phyloP scores from a whole-genome alignment of 495 filamentous ascomycete genomes.

The Cudoniella acicularis region DNA sequence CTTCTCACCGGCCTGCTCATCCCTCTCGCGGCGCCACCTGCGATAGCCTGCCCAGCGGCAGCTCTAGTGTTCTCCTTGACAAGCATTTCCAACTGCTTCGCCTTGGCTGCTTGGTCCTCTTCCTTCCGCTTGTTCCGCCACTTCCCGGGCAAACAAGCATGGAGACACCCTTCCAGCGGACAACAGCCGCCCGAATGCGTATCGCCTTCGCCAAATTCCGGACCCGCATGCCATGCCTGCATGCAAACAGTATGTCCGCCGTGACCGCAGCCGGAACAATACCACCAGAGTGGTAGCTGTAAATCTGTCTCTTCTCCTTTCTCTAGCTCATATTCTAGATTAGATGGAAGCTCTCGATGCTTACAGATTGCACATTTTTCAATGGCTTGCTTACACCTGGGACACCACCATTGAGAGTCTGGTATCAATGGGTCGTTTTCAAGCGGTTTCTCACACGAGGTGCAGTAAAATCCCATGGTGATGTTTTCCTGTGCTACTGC shows the following conservation, averaged over 20 bases:
- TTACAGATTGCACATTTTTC: slow-evolving; percentile 40
- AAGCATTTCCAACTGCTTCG: slow-evolving; percentile 37
- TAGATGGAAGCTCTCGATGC: slow-evolving; percentile 16
- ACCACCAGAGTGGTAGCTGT: slow-evolving; percentile 51
- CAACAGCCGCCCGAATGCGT: slow-evolving; percentile 65
- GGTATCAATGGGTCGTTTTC: slow-evolving; percentile 41
- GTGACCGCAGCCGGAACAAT: slow-evolving; percentile 72
- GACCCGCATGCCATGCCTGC: slow-evolving; percentile 50
- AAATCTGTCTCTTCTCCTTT: background rate
- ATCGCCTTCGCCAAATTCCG: slow-evolving; percentile 28
- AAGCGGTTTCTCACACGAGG: slow-evolving; percentile 46
- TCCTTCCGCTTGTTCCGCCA: slow-evolving; percentile 45
- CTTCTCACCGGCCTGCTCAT: slow-evolving; percentile 19
- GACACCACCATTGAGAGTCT: slow-evolving; percentile 24
- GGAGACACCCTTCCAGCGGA: slow-evolving; percentile 67
- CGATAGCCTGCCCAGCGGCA: slow-evolving; percentile 10
- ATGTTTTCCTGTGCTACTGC: slow-evolving; percentile 46
- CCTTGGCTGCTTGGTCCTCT: slow-evolving; percentile 19
- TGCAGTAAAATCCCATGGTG: slow-evolving; percentile 46
- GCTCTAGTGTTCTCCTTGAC: slow-evolving; percentile 38
- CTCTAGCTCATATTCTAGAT: slow-evolving; percentile 27
- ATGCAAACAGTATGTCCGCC: slow-evolving; percentile 71
- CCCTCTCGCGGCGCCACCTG: slow-evolving; percentile 1
- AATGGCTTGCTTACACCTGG: slow-evolving; percentile 38
- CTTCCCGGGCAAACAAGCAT: slow-evolving; percentile 65